A percentile compares a stretch with the other conserved stretches of the same genome.
Evolutionary conservation across 352 stramenopile species (phyloP).

Genomic region (Thraustotheca clavata): DNA sequence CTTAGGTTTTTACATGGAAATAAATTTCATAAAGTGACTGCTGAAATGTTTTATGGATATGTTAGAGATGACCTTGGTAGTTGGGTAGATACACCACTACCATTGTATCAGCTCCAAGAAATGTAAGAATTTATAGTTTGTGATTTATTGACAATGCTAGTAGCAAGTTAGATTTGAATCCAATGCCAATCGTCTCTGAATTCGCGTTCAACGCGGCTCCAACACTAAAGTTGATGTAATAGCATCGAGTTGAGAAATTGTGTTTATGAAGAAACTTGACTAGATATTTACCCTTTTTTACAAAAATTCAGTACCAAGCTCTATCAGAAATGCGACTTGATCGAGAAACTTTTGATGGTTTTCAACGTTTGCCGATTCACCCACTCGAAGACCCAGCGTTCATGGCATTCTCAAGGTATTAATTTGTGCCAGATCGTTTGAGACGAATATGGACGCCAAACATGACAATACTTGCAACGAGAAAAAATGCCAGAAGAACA

Average conservation of each 20-base stretch:
- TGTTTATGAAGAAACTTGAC: conserved; percentile 41
- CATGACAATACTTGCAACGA: background rate
- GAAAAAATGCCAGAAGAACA: background rate
- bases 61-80: conserved; percentile 40
- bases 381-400: conserved; percentile 59
- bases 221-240: conserved; percentile 56
- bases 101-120: conserved; percentile 53
- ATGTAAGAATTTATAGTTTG: conserved; percentile 40
- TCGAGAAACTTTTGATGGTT: conserved; percentile 55
- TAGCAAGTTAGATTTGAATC: conserved; percentile 69
- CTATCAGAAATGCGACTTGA: conserved; percentile 72
- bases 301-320: conserved; percentile 63
- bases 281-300: conserved; percentile 64
- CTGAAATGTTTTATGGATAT: conserved; percentile 60
- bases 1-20: conserved; percentile 36
- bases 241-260: conserved; percentile 38
- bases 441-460: background rate
- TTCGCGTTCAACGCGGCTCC: conserved; percentile 46
- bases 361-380: conserved; percentile 36
- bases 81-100: conserved; percentile 33
- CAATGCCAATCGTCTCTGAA: conserved; percentile 60
- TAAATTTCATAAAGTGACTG: conserved; percentile 49
- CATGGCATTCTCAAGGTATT: conserved; percentile 33
- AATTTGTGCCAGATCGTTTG: background rate
- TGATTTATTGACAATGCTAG: background rate